phyloP scores from a whole-genome alignment of 1,284 basidiomycete species.

The Erythrobasidium hasegawianum region DNA sequence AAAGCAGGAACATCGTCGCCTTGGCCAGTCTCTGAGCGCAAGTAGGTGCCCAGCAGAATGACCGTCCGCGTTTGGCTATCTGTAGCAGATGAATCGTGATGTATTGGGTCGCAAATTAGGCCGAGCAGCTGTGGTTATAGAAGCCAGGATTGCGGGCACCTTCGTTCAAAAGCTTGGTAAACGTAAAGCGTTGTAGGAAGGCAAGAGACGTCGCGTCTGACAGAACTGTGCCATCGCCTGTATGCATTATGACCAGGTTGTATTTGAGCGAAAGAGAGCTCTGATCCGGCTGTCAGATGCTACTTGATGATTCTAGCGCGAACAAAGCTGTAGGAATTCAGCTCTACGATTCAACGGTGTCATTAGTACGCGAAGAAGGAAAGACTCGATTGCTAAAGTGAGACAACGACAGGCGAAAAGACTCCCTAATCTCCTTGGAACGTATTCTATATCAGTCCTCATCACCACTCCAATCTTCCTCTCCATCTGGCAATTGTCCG shows the following conservation, averaged over 20 bases:
- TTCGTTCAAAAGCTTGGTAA: slow-evolving; percentile 60
- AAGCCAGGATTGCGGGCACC: slow-evolving; percentile 48
- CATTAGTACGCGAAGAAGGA: no score
- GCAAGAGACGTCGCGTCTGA: slow-evolving; percentile 2
- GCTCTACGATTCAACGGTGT: no score
- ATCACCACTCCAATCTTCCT: slow-evolving; percentile 16
- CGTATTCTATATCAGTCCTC: not conserved
- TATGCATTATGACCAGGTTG: no score
- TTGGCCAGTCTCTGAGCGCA: slow-evolving; percentile 44
- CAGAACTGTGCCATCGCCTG: not conserved
- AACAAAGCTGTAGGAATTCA: no score
- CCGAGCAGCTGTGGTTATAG: not conserved
- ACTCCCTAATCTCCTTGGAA: not conserved
- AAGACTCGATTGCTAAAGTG: no score
- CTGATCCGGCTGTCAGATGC: no score
- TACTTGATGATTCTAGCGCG: no score
- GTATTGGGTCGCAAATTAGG: not conserved
- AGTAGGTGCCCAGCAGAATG: slow-evolving; percentile 54
- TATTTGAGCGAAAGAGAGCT: no score
- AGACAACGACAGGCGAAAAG: not conserved
- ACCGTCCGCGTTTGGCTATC: slow-evolving; percentile 57
- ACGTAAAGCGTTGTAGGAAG: slow-evolving; percentile 50
- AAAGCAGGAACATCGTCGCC: slow-evolving; percentile 53
- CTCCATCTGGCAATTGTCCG: slow-evolving; percentile 13
- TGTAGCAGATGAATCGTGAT: slow-evolving; percentile 39